These are phyloP conservation scores for Ilyonectria robusta DNA, from an alignment of 2,329 filamentous ascomycete species.

Conservation along the genomic window DNA sequence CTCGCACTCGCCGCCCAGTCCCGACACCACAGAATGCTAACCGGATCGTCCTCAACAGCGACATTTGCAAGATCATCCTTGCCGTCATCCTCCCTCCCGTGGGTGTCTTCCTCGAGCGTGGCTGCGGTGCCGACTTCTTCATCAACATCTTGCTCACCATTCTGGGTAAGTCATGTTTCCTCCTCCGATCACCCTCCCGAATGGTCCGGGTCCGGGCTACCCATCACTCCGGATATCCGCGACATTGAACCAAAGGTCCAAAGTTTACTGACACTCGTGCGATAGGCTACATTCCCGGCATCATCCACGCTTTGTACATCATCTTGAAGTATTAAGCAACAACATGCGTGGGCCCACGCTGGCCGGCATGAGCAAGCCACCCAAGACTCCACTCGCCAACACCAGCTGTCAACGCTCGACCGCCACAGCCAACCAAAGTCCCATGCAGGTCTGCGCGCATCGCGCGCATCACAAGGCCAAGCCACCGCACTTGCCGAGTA, in stretches of 20 bases:
- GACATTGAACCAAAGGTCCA: constrained; percentile 1
- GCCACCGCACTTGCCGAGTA: constrained; percentile 23
- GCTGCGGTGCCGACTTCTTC: constrained; percentile 87
- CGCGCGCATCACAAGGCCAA: constrained; percentile 27
- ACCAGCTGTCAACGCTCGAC: constrained; percentile 12
- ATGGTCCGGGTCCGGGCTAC: constrained; percentile 55
- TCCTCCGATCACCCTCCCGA: constrained; percentile 21
- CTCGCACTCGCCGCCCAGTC: background rate
- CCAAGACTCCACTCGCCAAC: constrained; percentile 25
- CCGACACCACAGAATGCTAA: constrained; percentile 25
- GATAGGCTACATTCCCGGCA: constrained; percentile 78
- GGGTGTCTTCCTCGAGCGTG: constrained; percentile 94
- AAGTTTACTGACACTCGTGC: constrained; percentile 30
- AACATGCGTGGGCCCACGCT: constrained; percentile 29
- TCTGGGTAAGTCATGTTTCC: constrained; percentile 62
- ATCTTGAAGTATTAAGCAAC: constrained; percentile 84
- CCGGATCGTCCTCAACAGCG: constrained; percentile 50
- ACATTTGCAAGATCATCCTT: constrained; percentile 81
- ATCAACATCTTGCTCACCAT: constrained; percentile 94
- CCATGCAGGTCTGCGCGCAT: constrained; percentile 19
- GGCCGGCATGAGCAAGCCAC: constrained; percentile 20
- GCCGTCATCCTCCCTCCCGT: constrained; percentile 91
- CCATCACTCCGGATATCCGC: background rate
- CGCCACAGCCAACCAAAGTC: constrained; percentile 13
- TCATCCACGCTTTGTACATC: constrained; percentile 95